Evolutionary conservation across 257 asterid species (phyloP).

Genomic region (Nicotiana tomentosiformis): DNA sequence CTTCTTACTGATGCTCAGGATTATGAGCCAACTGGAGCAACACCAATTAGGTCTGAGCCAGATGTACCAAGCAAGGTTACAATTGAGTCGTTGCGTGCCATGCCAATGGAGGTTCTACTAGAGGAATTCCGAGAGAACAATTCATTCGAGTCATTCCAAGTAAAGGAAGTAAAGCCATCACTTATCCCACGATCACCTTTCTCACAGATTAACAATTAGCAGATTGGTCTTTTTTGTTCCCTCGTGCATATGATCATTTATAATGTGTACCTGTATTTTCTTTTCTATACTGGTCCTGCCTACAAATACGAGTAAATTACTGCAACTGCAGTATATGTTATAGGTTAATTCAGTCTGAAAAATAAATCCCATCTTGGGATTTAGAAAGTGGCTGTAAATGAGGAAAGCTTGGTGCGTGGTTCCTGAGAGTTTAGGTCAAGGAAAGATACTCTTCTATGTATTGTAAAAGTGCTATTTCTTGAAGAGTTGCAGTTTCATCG

Average conservation of each 20-base stretch:
- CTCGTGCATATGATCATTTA: background rate
- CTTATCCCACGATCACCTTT: constrained; percentile 75
- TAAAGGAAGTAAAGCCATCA: constrained; percentile 47
- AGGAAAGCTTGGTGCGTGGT: background rate
- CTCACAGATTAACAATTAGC: constrained; percentile 47
- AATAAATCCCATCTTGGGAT: constrained; percentile 14
- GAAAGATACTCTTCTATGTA: background rate
- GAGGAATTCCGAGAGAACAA: constrained; percentile 68
- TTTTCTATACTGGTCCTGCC: background rate
- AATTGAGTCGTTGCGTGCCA: constrained; percentile 67
- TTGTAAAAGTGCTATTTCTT: background rate
- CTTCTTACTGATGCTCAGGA: constrained; percentile 39
- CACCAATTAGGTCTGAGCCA: constrained; percentile 52
- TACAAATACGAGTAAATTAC: background rate
- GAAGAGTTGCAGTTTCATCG: background rate
- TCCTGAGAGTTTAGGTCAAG: background rate
- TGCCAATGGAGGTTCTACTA: constrained; percentile 66
- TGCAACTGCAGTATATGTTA: constrained; percentile 6
- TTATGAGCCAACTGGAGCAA: constrained; percentile 70
- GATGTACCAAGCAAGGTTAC: constrained; percentile 65
- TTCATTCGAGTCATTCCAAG: constrained; percentile 38
- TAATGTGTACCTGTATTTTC: constrained; percentile 29
- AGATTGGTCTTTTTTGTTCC: background rate
- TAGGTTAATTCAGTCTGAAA: background rate
- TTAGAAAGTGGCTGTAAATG: constrained; percentile 4